Conservation (phyloP, 768 basidiomycete genomes). For the Mycena pura region DNA sequence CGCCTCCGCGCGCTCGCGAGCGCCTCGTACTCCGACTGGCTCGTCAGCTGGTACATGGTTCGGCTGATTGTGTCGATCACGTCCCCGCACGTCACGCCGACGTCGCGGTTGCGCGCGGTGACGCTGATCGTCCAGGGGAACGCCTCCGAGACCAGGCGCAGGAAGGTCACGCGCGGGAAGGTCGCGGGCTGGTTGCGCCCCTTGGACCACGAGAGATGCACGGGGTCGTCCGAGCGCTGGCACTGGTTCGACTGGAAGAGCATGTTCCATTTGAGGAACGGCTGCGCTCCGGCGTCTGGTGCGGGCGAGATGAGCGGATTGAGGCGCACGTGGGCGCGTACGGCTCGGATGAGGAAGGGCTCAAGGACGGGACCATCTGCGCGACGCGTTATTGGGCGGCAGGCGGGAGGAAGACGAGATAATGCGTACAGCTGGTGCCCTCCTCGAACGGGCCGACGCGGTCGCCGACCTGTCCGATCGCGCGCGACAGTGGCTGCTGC, state of each 20-base stretch:
- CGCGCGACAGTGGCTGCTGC: constrained; percentile 19
- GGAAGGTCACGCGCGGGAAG: constrained; percentile 59
- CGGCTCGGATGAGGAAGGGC: constrained; percentile 59
- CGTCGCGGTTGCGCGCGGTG: constrained; percentile 46
- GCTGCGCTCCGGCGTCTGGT: constrained; percentile 47
- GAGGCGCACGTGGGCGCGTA: constrained; percentile 53
- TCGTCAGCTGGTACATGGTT: constrained; percentile 57
- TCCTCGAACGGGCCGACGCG: constrained; percentile 21
- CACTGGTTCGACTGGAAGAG: constrained; percentile 66
- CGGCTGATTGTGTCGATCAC: constrained; percentile 61
- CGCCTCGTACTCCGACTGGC: constrained; percentile 58
- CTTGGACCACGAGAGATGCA: constrained; percentile 67
- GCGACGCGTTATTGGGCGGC: constrained; percentile 15
- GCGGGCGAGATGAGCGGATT: constrained; percentile 68
- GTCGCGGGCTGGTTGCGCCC: constrained; percentile 73
- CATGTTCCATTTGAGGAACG: constrained; percentile 78
- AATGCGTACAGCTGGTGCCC: constrained; percentile 22
- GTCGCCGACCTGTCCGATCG: constrained; percentile 25
- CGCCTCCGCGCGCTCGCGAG: constrained; percentile 45
- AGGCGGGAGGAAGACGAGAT: background rate
- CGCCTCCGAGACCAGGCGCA: constrained; percentile 58
- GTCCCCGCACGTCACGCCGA: constrained; percentile 74
- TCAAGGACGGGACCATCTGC: constrained; percentile 76
- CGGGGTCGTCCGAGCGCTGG: constrained; percentile 65
- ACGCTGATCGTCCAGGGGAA: constrained; percentile 66